Base-by-base conservation (phyloP, 306 rosid species). In the Cercis canadensis region DNA sequence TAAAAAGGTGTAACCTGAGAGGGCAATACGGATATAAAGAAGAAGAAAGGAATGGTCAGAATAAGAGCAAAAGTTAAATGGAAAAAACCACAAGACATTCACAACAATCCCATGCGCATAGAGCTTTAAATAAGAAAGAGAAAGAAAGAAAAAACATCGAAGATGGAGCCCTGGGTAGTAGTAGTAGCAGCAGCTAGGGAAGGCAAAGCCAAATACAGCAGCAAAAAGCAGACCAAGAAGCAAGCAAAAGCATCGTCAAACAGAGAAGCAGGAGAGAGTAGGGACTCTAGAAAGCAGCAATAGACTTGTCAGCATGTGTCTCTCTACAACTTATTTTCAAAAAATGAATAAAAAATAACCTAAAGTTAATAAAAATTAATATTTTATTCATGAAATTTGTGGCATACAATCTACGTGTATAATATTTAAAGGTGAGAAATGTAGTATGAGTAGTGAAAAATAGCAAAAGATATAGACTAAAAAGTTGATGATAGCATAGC, bases 241-340 rank as follows among this genome's bases (percentile, higher is more conserved):
- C 17, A 7, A 24, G 14, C 47, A 32, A 71, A 59, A 53, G 46
- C 60, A 50, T 60, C 18, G 52, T 5, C 12, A 13, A 21, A 44
- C 50, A 55, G 67, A 54, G 57, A 51, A 21, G 75, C 70, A 53
- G 24, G 65, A 72, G 72, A 79, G 60, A 64, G 71, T 63, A 59
- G 82, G 80, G 74, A 74, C 80, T 24, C 29, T 70, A 82, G 80
- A 74, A 67, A 67, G 56, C 62, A 69, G 62, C 56, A 29, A 31
- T n/a, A 39, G 29, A 70, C 60, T 2, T 43, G 49, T 43, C 49
- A 43, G 49, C 49, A 1, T 43, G 18, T 33, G 11, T 43, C 49
- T 43, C n/a, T n/a, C 54, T 37, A 37, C 7, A 34, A 34, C 39
- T 34, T 34, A 34, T 3, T 34, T 34, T 34, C 7, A 3, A 34